phyloP scores from a whole-genome alignment of 2,329 filamentous ascomycete species.

The Pleoardoris graminearum region DNA sequence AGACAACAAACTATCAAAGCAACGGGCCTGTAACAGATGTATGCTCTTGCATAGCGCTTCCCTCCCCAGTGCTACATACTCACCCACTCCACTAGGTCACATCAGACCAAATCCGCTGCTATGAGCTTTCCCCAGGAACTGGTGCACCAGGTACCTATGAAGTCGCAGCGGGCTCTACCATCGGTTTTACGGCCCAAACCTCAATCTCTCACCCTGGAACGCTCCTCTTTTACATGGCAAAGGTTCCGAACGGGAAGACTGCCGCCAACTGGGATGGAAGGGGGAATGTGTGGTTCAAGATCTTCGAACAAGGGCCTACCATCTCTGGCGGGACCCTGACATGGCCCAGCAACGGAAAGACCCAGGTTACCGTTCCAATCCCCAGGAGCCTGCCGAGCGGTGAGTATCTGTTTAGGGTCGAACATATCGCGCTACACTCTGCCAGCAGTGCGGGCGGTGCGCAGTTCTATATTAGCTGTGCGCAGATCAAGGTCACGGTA shows the following conservation, averaged over 20 bases:
- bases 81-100: conserved; percentile 14
- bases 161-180: conserved; percentile 29
- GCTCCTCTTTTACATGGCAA: conserved; percentile 45
- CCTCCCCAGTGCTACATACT: background rate
- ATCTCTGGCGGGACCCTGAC: conserved; percentile 8
- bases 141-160: conserved; percentile 5
- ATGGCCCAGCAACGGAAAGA: conserved; percentile 15
- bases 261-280: conserved; percentile 38
- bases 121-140: conserved; percentile 21
- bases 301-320: conserved; percentile 24
- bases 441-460: conserved; percentile 39
- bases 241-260: conserved; percentile 38
- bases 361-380: conserved; percentile 40
- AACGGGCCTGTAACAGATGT: conserved; percentile 39
- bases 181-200: conserved; percentile 36
- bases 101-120: conserved; percentile 26
- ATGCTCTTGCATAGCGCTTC: background rate
- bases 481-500: conserved; percentile 48
- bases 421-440: conserved; percentile 53
- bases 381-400: conserved; percentile 47
- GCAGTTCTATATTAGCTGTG: conserved; percentile 54
- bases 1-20: conserved; percentile 42
- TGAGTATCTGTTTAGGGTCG: conserved; percentile 52
- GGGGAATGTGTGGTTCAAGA: conserved; percentile 45
- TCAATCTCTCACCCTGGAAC: conserved; percentile 40